Percentiles rank a stretch among this genome's conserved stretches.
These are phyloP conservation scores for Candida namnaoensis DNA, from an alignment of 805 yeast genomes.

Conservation along the genomic window DNA sequence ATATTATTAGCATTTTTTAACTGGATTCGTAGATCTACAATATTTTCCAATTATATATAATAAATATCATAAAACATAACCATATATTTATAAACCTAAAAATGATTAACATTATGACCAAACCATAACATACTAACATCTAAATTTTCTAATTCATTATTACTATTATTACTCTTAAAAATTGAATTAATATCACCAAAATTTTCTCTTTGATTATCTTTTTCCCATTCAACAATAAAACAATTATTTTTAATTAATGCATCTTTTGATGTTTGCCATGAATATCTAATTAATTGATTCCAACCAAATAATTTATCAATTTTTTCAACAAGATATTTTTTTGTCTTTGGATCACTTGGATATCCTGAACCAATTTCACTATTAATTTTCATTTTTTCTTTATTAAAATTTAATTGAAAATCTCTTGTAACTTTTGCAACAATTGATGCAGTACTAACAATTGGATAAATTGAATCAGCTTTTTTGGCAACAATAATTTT, in stretches of 20 bases:
- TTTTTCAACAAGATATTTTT: constrained; percentile 51
- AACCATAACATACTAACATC: constrained; percentile 20
- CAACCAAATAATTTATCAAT: constrained; percentile 82
- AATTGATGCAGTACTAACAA: constrained; percentile 90
- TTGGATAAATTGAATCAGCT: constrained; percentile 88
- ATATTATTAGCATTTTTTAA: no score
- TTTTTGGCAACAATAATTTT: constrained; percentile 83
- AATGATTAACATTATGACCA: constrained; percentile 11
- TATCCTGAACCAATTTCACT: constrained; percentile 78
- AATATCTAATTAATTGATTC: constrained; percentile 67
- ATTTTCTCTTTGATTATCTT: constrained; percentile 24
- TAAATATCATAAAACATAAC: background rate
- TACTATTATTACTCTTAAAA: background rate
- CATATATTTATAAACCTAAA: background rate
- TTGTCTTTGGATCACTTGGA: constrained; percentile 87
- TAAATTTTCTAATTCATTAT: constrained; percentile 4
- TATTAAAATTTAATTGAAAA: constrained; percentile 33
- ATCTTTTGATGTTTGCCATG: constrained; percentile 92
- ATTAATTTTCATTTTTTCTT: constrained; percentile 18
- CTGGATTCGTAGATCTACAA: no score
- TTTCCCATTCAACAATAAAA: constrained; percentile 52
- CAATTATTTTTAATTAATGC: constrained; percentile 47
- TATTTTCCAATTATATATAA: no score
- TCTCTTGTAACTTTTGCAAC: constrained; percentile 97
- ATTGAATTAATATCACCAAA: constrained; percentile 13